A percentile compares a stretch with the other conserved stretches of the same genome.
Evolutionary conservation across 352 stramenopile species (phyloP).

Genomic region (Peronospora tabacina): DNA sequence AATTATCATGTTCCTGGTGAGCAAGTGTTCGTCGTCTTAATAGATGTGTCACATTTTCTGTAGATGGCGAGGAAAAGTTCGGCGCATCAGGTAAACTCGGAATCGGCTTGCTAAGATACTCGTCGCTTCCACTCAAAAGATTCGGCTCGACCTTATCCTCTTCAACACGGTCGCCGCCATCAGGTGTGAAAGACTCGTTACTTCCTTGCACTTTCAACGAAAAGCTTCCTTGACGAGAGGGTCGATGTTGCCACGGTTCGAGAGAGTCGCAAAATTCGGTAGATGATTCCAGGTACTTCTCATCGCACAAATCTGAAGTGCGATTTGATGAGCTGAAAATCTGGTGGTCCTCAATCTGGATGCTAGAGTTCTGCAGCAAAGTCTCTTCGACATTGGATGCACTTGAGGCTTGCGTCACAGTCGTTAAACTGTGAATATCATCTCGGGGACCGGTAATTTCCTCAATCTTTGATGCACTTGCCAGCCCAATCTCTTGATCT

Average conservation of each 20-base stretch:
- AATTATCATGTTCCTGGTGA: slow-evolving; percentile 12
- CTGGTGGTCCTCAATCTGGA: slow-evolving; percentile 16
- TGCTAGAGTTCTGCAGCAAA: slow-evolving; percentile 2
- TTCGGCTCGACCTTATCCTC: slow-evolving; percentile 13
- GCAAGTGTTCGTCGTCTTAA: slow-evolving; percentile 11
- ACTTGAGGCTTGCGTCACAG: slow-evolving; percentile 1
- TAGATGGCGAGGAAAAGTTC: slow-evolving; percentile 19
- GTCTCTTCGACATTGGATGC: slow-evolving; percentile 11
- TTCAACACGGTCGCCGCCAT: slow-evolving; percentile 1
- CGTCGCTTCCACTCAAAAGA: slow-evolving; percentile 23
- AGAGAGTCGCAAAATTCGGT: slow-evolving; percentile 7
- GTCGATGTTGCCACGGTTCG: slow-evolving; percentile 2
- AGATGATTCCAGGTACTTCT: slow-evolving; percentile 10
- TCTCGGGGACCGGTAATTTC: background rate
- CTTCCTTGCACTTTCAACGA: slow-evolving; percentile 16
- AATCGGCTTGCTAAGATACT: slow-evolving; percentile 37
- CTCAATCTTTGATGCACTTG: background rate
- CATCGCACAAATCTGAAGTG: slow-evolving; percentile 6
- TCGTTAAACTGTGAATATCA: slow-evolving; percentile 2
- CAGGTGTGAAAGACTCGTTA: slow-evolving; percentile 9
- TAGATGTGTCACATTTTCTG: slow-evolving; percentile 33
- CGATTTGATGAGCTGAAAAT: slow-evolving; percentile 13
- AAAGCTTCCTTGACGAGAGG: slow-evolving; percentile 18
- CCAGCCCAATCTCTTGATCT: background rate
- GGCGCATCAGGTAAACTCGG: slow-evolving; percentile 20